phyloP scores from a whole-genome alignment of 1,284 basidiomycete genomes.

The Tremellales sp. region DNA sequence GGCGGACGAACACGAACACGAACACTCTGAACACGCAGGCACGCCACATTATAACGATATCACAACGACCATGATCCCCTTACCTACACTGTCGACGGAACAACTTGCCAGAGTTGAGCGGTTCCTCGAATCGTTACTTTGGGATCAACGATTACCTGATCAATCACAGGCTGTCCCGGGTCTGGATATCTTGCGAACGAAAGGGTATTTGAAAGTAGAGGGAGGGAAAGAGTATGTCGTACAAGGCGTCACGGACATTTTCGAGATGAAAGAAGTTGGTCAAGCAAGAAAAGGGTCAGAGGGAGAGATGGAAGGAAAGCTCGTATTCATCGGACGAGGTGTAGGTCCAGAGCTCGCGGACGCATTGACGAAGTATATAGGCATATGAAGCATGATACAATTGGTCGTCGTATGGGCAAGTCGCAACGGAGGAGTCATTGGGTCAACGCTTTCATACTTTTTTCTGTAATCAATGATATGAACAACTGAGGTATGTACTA shows the following conservation, averaged over 20 bases:
- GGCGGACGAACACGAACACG: constrained; percentile 39
- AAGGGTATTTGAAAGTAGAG: constrained; percentile 63
- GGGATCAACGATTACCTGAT: constrained; percentile 55
- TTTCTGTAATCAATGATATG: too few relatives aligned
- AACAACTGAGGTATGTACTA: too few relatives aligned
- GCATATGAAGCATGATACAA: too few relatives aligned
- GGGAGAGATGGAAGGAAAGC: constrained; percentile 55
- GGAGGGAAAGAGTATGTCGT: constrained; percentile 63
- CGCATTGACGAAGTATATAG: too few relatives aligned
- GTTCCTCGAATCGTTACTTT: constrained; percentile 73
- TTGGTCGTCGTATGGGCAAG: too few relatives aligned
- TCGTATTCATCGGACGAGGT: constrained; percentile 83
- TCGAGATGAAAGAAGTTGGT: constrained; percentile 62
- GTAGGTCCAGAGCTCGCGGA: constrained; percentile 51
- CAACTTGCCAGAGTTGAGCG: constrained; percentile 56
- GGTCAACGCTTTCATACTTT: too few relatives aligned
- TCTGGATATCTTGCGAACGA: constrained; percentile 64
- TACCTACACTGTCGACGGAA: constrained; percentile 55
- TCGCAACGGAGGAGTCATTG: too few relatives aligned
- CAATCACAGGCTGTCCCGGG: not conserved
- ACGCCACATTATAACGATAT: constrained; percentile 52
- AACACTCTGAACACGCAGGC: constrained; percentile 36
- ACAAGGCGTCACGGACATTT: constrained; percentile 81
- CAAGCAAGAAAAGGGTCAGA: constrained; percentile 53
- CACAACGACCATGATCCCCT: constrained; percentile 60